These are phyloP conservation scores for Solanum arcanum DNA, from an alignment of 257 asterid species.

Conservation along the genomic window DNA sequence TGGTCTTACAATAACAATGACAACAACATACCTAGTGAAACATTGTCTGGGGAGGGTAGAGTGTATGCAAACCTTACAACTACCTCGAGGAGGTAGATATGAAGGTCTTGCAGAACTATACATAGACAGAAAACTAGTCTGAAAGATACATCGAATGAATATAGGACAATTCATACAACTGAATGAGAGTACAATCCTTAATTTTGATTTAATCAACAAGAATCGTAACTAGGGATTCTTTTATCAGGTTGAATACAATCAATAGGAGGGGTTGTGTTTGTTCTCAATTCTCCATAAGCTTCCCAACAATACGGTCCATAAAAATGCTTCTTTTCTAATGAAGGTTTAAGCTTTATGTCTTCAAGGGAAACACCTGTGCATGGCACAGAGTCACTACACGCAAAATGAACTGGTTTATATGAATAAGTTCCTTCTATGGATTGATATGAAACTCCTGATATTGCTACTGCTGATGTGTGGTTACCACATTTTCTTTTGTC, in stretches of 20 bases:
- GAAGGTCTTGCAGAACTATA: neutral
- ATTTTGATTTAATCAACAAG: neutral
- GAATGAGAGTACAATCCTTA: neutral
- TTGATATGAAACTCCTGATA: conserved; percentile 21
- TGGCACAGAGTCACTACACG: conserved; percentile 30
- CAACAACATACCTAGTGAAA: neutral
- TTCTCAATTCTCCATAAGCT: conserved; percentile 26
- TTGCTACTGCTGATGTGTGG: conserved; percentile 30
- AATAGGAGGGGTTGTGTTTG: conserved; percentile 22
- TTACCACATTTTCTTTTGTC: conserved; percentile 20
- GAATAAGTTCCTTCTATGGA: conserved; percentile 39
- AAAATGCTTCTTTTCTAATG: neutral
- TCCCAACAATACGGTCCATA: conserved; percentile 25
- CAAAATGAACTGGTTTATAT: conserved; percentile 13
- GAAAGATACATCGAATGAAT: neutral
- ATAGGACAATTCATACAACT: neutral
- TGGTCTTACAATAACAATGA: neutral
- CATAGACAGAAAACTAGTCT: neutral
- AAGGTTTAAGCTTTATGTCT: conserved; percentile 6
- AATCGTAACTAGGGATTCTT: neutral
- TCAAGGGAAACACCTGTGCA: conserved; percentile 27
- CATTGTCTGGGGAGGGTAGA: neutral
- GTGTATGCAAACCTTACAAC: neutral
- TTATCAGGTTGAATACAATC: conserved; percentile 7
- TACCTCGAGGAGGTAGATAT: neutral